phyloP scores from a whole-genome alignment of 1,284 basidiomycete genomes.

The Mixia osmundae region DNA sequence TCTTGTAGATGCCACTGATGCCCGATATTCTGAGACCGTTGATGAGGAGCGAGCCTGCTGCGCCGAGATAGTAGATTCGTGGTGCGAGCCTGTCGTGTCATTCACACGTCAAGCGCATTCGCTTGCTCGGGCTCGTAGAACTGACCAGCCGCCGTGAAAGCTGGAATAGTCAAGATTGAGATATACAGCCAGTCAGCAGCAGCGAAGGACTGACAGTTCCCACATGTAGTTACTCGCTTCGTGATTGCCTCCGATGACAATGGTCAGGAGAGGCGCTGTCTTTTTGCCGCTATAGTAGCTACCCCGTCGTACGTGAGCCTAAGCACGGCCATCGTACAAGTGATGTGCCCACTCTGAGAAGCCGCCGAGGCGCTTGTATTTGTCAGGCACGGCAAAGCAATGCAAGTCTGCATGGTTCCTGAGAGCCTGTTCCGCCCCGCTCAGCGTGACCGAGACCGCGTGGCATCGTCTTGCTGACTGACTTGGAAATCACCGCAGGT shows the following conservation, averaged over 20 bases:
- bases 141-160: slow-evolving; percentile 62
- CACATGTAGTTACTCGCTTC: slow-evolving; percentile 93
- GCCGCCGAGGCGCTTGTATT: slow-evolving; percentile 60
- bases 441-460: not conserved
- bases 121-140: too few relatives aligned
- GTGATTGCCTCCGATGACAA: slow-evolving; percentile 95
- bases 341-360: slow-evolving; percentile 44
- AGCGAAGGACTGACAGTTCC: slow-evolving; percentile 41
- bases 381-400: slow-evolving; percentile 72
- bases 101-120: not conserved
- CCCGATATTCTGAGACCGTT: slow-evolving; percentile 71
- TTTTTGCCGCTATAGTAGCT: slow-evolving; percentile 71
- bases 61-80: slow-evolving; percentile 89
- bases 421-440: slow-evolving; percentile 33
- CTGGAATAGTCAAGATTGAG: slow-evolving; percentile 23
- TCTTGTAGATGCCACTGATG: slow-evolving; percentile 79
- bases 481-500: slow-evolving; percentile 85
- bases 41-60: slow-evolving; percentile 68
- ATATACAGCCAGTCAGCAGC: not conserved
- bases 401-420: slow-evolving; percentile 65
- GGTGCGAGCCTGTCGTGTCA: slow-evolving; percentile 46
- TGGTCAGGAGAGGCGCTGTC: slow-evolving; percentile 60
- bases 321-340: not conserved
- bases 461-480: slow-evolving; percentile 1
- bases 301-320: slow-evolving; percentile 9